Evolutionary conservation across 805 yeast species (phyloP), one percentile per base, ranked within the genome.

Genomic region (Candida schatavii): DNA sequence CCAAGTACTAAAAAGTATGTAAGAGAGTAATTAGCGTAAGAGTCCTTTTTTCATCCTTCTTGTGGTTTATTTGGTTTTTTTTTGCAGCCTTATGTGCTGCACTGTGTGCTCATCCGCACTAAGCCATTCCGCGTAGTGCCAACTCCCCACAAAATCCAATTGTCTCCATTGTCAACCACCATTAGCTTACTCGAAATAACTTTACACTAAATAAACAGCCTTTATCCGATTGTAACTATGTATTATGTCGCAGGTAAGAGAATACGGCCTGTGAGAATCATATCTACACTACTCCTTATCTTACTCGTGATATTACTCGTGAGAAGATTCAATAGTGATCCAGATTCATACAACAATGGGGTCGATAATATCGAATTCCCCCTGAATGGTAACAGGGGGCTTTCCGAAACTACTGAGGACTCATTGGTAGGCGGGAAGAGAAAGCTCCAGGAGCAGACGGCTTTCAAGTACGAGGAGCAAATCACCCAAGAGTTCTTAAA

Each of bases 401-500:
- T 6, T 7, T 7, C n/a, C 5, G 32, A 29, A 14, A 29, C 32
- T 14, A 6, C n/a, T 7, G 32, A 29, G 15, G 15, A 13, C 5
- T 14, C 15, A 7, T 29, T 29, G 32, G 14, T 18, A 29, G n/a
- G n/a, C 6, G 15, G 21, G 21, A 11, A 31, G 35, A 17, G 9
- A 31, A 9, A 14, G 35, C 7, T 17, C 27, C 37, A 18, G 21
- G 14, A n/a, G 7, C 37, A n/a, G 18, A 14, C 7, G 6, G 19
- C 13, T n/a, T n/a, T n/a, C 20, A 6, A n/a, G 25, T 21, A 20
- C 7, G 33, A 3, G 40, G 38, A 29, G 36, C 30, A 40, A 2
- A 44, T 53, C 18, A 44, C 51, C 10, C 40, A 43, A 14, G 48
- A 46, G 9, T 53, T 54, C 34, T 48, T 59, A 34, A 40, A 37